Percentiles rank a stretch among this genome's conserved stretches.
These are phyloP conservation scores for Emmonsiellopsis sp. DNA, from an alignment of 2,329 filamentous ascomycete genomes.

Conservation along the genomic window DNA sequence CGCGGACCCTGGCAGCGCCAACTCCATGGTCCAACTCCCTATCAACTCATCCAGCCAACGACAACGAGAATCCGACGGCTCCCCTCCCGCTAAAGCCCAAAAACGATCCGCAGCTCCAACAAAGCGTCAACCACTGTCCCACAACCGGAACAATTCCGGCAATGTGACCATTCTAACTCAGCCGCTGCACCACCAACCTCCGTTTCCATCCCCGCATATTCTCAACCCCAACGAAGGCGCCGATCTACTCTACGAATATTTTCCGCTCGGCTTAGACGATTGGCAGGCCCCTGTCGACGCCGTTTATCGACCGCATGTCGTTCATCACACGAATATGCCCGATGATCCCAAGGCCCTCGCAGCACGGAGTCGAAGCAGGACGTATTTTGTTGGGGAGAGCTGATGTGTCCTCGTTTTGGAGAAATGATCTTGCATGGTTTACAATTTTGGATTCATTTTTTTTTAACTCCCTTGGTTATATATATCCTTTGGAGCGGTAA, in stretches of 20 bases:
- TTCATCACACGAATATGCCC: slow-evolving; percentile 71
- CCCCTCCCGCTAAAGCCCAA: background rate
- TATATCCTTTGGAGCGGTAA: background rate
- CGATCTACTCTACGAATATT: slow-evolving; percentile 88
- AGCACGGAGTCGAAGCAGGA: slow-evolving; percentile 55
- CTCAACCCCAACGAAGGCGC: slow-evolving; percentile 53
- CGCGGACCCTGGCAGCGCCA: background rate
- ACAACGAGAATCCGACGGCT: background rate
- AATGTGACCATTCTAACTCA: slow-evolving; percentile 23
- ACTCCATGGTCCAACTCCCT: slow-evolving; percentile 9
- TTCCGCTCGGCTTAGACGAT: slow-evolving; percentile 81
- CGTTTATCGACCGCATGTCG: slow-evolving; percentile 83
- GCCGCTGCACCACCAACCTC: slow-evolving; percentile 12
- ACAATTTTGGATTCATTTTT: background rate
- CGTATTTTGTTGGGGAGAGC: slow-evolving; percentile 52
- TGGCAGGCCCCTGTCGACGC: slow-evolving; percentile 87
- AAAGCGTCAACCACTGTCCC: slow-evolving; percentile 18
- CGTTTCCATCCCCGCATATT: slow-evolving; percentile 46
- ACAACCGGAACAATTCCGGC: slow-evolving; percentile 18
- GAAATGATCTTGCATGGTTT: background rate
- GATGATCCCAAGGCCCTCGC: slow-evolving; percentile 62
- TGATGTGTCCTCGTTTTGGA: background rate
- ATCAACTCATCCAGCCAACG: background rate
- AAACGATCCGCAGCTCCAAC: slow-evolving; percentile 25
- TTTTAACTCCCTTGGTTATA: background rate